These are phyloP conservation scores for Agrocybe chaxingu DNA, from an alignment of 768 basidiomycete species.

Conservation along the genomic window DNA sequence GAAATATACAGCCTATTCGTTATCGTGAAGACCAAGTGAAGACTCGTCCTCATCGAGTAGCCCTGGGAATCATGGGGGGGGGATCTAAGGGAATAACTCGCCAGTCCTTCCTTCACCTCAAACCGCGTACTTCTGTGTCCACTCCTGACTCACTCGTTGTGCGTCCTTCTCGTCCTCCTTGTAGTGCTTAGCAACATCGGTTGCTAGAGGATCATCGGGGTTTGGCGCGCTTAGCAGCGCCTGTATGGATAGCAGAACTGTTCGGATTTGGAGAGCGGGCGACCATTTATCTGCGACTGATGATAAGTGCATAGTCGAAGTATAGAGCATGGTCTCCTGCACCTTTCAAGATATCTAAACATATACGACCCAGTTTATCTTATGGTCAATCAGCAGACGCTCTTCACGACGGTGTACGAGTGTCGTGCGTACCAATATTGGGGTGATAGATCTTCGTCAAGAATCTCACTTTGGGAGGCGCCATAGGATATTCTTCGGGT, in stretches of 20 bases:
- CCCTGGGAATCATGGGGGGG: no score
- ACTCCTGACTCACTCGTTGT: slow-evolving; percentile 87
- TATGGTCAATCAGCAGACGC: slow-evolving; percentile 6
- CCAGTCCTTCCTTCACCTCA: neutral
- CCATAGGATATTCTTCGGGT: slow-evolving; percentile 99
- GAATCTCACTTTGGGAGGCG: slow-evolving; percentile 96
- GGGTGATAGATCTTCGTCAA: slow-evolving; percentile 99
- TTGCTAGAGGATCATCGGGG: slow-evolving; percentile 92
- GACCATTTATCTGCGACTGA: slow-evolving; percentile 89
- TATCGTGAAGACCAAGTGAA: no score
- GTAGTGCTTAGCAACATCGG: slow-evolving; percentile 97
- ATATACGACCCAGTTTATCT: slow-evolving; percentile 99
- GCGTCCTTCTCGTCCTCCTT: slow-evolving; percentile 96
- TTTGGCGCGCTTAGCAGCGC: slow-evolving; percentile 96
- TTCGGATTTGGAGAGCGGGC: slow-evolving; percentile 96
- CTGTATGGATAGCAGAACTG: slow-evolving; percentile 94
- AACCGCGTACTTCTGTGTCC: slow-evolving; percentile 89
- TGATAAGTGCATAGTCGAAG: neutral
- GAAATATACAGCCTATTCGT: no score
- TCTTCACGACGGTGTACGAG: neutral
- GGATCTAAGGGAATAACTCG: no score
- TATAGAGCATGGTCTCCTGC: neutral
- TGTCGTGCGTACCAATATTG: slow-evolving; percentile 81
- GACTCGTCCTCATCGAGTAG: no score
- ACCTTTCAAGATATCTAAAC: slow-evolving; percentile 97